Percentiles rank a stretch among this genome's conserved stretches.
phyloP scores from a whole-genome alignment of 176 grass and related monocot species.

The Triticum urartu region DNA sequence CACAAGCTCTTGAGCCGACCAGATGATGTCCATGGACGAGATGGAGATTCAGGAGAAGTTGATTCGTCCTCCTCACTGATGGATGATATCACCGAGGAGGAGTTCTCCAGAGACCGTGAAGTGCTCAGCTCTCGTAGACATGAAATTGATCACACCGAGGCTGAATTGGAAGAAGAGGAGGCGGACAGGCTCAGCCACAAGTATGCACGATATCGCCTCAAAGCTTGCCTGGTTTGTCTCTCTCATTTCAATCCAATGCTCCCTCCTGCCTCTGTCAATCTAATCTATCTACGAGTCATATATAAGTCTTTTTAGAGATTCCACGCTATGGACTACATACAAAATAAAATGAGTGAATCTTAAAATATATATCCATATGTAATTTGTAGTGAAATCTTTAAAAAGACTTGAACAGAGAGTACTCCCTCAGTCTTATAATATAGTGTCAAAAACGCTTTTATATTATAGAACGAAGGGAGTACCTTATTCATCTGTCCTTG shows the following conservation, averaged over 20 bases:
- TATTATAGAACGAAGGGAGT: no score
- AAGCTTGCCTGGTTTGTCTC: not conserved
- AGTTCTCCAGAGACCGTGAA: accelerated
- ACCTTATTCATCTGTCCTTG: not conserved
- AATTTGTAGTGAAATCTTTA: no score
- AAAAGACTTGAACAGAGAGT: no score
- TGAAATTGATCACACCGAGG: not conserved
- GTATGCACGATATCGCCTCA: not conserved
- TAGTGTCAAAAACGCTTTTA: no score
- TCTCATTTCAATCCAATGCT: not conserved
- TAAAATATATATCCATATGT: no score
- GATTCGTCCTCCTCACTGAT: not conserved
- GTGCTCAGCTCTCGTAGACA: not conserved
- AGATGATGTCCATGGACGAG: not conserved
- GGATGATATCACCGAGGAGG: not conserved
- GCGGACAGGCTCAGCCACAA: not conserved
- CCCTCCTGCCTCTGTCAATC: not conserved
- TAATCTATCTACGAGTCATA: not conserved
- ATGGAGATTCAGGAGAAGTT: not conserved
- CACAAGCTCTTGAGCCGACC: not conserved
- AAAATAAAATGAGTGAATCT: no score
- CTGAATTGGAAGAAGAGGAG: not conserved
- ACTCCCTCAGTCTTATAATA: not conserved
- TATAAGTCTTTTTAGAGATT: no score
- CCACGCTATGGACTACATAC: no score